Base-by-base conservation (phyloP, 371 early-diverging fungal species). In the Apophysomyces elegans region DNA sequence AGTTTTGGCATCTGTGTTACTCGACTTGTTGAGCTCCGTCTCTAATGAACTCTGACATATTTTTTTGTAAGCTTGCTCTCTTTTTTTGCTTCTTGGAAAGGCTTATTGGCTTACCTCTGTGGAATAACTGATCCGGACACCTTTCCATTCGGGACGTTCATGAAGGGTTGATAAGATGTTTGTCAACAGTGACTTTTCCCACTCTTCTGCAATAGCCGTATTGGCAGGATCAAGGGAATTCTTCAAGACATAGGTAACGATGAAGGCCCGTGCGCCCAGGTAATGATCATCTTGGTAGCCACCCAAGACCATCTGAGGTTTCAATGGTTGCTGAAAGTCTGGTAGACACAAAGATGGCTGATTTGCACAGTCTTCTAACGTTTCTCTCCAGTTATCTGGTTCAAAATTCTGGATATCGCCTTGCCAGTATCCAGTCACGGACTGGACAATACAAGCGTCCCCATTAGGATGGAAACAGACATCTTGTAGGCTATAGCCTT, bases 391-490 rank as follows among this genome's bases (percentile, higher is more conserved):
- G 2, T 61, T 69, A 12, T 70, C 73, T 0, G 76, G 72, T 41
- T 84, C 77, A 60, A 91, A 89, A 7, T 70, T 65, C 26, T 56
- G 58, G 7, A 84, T 67, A 58, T 89, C 85, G n/a, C 84, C 78
- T 63, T 86, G 79, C 89, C 90, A 92, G 67, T 91, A 92, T 0
- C 91, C 91, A 8, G 92, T 87, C 7, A 91, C 83, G 2, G 91
- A 90, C 64, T 91, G 90, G 14, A 90, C 77, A 37, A 89, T 84
- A 65, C 93, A 92, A 2, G 75, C 86, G 39, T 87, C 86, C 1
- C 85, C 88, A 21, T 77, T 85, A 2, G 93, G 92, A 60, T 86
- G 84, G 56, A 90, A 81, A 64, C 93, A 92, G n/a, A 92, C 73
- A 61, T 91, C 88, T 32, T 83, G 70, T 14, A 92, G 68, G 0